Conservation (phyloP, 1,139 yeast genomes). For the Lodderomyces margitis region DNA sequence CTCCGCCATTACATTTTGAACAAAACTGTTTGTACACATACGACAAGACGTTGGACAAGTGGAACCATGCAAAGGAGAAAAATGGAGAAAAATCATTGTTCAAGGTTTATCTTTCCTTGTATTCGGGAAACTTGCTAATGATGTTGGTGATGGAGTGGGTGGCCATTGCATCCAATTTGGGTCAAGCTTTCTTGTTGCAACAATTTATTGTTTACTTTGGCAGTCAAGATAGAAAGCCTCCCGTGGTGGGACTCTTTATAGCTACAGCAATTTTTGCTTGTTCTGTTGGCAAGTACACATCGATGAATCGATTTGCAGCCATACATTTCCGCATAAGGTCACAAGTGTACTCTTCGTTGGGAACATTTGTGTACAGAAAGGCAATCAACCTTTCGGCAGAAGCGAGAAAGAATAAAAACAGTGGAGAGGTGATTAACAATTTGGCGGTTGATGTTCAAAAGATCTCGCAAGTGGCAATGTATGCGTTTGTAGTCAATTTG, state of each 20-base stretch:
- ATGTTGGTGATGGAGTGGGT: constrained; percentile 18
- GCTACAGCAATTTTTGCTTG: constrained; percentile 26
- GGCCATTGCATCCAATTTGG: constrained; percentile 21
- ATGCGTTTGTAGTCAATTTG: constrained; percentile 24
- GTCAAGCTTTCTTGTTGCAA: constrained; percentile 31
- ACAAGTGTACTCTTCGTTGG: constrained; percentile 22
- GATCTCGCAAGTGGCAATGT: constrained; percentile 22
- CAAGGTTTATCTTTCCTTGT: constrained; percentile 13
- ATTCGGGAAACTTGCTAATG: constrained; percentile 10
- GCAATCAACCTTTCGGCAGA: constrained; percentile 34
- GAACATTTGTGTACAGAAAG: constrained; percentile 30
- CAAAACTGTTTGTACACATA: constrained; percentile 22
- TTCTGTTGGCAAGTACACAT: constrained; percentile 23
- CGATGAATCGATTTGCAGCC: constrained; percentile 24
- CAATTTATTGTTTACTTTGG: constrained; percentile 26
- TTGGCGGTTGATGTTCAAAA: constrained; percentile 36
- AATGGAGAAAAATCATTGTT: constrained; percentile 25
- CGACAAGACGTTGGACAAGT: constrained; percentile 19
- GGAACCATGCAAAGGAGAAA: constrained; percentile 24
- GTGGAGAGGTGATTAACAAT: constrained; percentile 39
- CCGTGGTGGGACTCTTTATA: constrained; percentile 28
- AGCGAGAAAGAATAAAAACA: constrained; percentile 32
- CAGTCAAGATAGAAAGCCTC: constrained; percentile 16
- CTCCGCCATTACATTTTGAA: constrained; percentile 25
- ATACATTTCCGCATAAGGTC: constrained; percentile 18